These are phyloP conservation scores for Dryas integrifolia DNA, from an alignment of 331 rosid species.

Conservation along the genomic window DNA sequence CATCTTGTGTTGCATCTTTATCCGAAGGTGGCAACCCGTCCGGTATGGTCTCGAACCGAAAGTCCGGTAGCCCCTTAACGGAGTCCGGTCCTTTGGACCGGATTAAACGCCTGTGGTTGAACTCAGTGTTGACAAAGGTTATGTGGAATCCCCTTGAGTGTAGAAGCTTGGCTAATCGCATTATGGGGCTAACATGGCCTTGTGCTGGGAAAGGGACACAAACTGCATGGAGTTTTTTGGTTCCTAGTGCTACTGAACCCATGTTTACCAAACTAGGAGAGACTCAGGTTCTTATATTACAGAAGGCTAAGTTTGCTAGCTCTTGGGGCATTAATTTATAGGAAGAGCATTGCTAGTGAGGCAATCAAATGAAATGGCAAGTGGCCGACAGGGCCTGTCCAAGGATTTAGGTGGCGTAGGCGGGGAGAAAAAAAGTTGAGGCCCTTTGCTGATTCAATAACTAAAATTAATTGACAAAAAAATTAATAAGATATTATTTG, in stretches of 20 bases:
- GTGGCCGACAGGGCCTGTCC: no score
- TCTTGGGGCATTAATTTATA: no score
- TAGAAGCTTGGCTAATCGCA: constrained; percentile 48
- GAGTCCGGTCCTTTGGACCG: constrained; percentile 33
- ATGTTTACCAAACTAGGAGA: neutral
- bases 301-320: no score
- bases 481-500: no score
- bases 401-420: no score
- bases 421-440: no score
- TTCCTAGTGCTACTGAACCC: neutral
- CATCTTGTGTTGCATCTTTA: constrained; percentile 45
- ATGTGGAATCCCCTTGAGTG: constrained; percentile 42
- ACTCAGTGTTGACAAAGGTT: constrained; percentile 52
- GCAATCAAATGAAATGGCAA: no score
- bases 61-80: constrained; percentile 25
- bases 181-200: constrained; percentile 50
- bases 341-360: no score
- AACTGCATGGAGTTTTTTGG: constrained; percentile 34
- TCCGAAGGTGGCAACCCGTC: constrained; percentile 53
- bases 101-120: constrained; percentile 39
- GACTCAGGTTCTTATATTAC: no score
- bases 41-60: constrained; percentile 43
- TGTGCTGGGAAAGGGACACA: constrained; percentile 52
- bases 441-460: no score
- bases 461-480: no score